Base-by-base conservation (phyloP, 495 filamentous ascomycete species). In the Penicillium argentinense region DNA sequence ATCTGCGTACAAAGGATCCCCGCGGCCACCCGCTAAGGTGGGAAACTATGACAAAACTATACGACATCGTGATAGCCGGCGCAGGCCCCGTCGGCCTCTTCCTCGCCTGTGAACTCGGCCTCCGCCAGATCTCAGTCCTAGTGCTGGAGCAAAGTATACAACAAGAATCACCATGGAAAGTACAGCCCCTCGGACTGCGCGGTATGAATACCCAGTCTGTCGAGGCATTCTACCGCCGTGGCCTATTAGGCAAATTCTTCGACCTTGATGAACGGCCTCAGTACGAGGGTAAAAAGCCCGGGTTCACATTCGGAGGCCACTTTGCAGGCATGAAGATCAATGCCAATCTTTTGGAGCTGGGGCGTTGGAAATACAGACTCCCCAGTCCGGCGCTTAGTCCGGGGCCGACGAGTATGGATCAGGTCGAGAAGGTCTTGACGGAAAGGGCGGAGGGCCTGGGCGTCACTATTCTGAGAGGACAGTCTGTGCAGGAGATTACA, bases 151-250 rank as follows among this genome's bases (percentile, higher is more conserved):
- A 49, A 22, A 52, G 59, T 4, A 3, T 11, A 6, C 21, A 37
- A 7, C 53, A 40, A 22, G 47, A 52, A 3, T 55, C 57, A 4
- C 49, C 54, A 5, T 57, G 32, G 28, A 64, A 66, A 40, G 32
- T 11, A 27, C 22, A 11, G 3, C 57, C 47, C 0, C 23, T 62
- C 1, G 63, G 63, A 6, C 24, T 45, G 3, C 54, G 63, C 8
- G 64, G 62, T n/a, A 19, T 68, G 12, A 64, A 59, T 42, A 66
- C 47, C 0, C 32, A 40, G 3, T 59, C 64, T 0, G 8, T 62
- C n/a, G 64, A 68, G 17, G 46, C 56, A 1, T 50, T 66, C 25
- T 58, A 68, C 26, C 62, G 64, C 23, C 62, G 64, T n/a, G 64
- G 63, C 9, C 24, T 68, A 13, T 47, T 68, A 9, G 47, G 46